Conservation (phyloP, 2,329 filamentous ascomycete genomes). For the Talaromyces pinophilus region DNA sequence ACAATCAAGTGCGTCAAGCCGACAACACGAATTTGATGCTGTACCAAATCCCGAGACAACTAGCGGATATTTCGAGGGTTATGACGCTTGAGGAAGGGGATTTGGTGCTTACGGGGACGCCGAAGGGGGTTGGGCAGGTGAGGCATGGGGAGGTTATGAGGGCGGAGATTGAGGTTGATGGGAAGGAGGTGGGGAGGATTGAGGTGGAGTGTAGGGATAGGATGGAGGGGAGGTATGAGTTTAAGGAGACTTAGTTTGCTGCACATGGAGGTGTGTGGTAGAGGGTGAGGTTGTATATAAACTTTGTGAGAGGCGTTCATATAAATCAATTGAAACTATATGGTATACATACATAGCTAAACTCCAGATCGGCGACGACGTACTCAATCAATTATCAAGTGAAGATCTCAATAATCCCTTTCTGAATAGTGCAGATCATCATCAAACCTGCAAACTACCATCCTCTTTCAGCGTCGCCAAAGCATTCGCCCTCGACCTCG, state of each 20-base stretch:
- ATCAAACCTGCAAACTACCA: not conserved
- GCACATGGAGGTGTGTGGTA: not conserved
- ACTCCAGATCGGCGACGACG: not conserved
- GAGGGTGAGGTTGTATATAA: not conserved
- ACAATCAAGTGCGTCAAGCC: constrained; percentile 66
- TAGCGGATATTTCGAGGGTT: constrained; percentile 90
- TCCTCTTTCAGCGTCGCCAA: not conserved
- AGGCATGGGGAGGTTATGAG: constrained; percentile 83
- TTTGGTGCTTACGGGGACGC: constrained; percentile 93
- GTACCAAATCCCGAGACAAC: constrained; percentile 80
- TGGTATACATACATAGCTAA: not conserved
- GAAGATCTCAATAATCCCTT: not conserved
- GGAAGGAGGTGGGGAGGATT: constrained; percentile 79
- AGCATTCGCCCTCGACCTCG: constrained; percentile 10
- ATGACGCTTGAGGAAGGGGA: constrained; percentile 94
- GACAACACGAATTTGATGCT: constrained; percentile 95
- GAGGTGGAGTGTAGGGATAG: constrained; percentile 82
- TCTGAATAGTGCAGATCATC: no score
- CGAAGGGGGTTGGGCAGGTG: constrained; percentile 89
- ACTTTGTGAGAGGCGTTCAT: not conserved
- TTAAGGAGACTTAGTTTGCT: constrained; percentile 64
- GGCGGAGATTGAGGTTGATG: constrained; percentile 75
- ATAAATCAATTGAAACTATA: not conserved
- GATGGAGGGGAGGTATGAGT: constrained; percentile 71
- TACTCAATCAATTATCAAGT: not conserved